Conservation (phyloP, 352 stramenopile genomes). For the Phytopythium helicoides region DNA sequence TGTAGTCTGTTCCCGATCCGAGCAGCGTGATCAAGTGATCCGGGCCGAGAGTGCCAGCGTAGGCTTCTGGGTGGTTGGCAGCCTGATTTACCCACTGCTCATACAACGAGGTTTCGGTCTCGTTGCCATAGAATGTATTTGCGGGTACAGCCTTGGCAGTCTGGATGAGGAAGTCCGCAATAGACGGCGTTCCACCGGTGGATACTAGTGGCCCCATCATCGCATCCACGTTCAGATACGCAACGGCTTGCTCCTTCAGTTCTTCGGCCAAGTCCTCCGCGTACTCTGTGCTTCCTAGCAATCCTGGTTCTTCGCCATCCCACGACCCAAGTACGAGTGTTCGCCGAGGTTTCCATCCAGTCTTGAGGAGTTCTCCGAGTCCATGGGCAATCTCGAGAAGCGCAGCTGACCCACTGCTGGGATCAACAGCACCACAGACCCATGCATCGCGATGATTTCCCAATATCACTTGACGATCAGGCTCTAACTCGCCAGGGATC, state of each 20-base stretch:
- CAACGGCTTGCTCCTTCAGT: constrained; percentile 55
- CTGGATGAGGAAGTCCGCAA: constrained; percentile 54
- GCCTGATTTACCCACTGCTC: constrained; percentile 35
- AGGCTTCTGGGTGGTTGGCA: too few species aligned
- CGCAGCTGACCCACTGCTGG: constrained; percentile 66
- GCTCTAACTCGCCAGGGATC: constrained; percentile 46
- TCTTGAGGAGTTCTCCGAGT: constrained; percentile 51
- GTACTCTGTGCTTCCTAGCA: constrained; percentile 86
- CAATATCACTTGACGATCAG: constrained; percentile 67
- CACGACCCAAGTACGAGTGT: constrained; percentile 69
- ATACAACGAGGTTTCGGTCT: constrained; percentile 22
- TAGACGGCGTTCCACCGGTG: constrained; percentile 52
- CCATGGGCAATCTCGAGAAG: constrained; percentile 77
- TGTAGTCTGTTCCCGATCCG: constrained; percentile 70
- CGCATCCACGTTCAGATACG: constrained; percentile 87
- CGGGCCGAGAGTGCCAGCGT: constrained; percentile 42
- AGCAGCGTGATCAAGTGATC: constrained; percentile 58
- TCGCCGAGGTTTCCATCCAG: constrained; percentile 61
- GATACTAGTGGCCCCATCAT: constrained; percentile 54
- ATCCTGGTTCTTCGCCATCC: constrained; percentile 79
- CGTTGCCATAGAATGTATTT: constrained; percentile 41
- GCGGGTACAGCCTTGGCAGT: constrained; percentile 50
- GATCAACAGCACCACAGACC: constrained; percentile 86
- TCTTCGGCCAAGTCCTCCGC: constrained; percentile 56
- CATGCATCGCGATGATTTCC: constrained; percentile 91